These are phyloP conservation scores for Scleromitrula shiraiana DNA, from an alignment of 2,329 filamentous ascomycete species.

Conservation along the genomic window DNA sequence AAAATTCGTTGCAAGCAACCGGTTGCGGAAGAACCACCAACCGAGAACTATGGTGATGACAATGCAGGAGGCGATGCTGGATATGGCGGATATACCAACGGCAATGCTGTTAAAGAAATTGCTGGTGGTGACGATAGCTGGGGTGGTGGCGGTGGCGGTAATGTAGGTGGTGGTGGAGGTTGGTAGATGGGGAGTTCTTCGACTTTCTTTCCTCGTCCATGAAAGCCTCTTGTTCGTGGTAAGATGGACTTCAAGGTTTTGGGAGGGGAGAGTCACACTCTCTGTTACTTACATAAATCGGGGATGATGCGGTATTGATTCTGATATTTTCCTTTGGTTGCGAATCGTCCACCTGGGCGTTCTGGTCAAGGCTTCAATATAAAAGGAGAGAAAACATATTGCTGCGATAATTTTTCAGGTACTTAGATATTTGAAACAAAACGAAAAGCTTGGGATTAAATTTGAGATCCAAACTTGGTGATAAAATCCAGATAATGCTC, in stretches of 20 bases:
- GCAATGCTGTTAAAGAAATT: neutral
- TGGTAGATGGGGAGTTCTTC: neutral
- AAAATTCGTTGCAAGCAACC: slow-evolving; percentile 34
- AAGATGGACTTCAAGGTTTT: neutral
- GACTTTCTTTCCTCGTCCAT: neutral
- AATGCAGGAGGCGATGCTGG: slow-evolving; percentile 12
- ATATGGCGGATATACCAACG: slow-evolving; percentile 7
- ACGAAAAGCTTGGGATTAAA: too few relatives aligned
- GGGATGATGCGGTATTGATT: neutral
- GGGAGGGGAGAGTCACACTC: neutral
- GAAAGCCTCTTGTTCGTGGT: neutral
- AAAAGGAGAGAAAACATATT: neutral
- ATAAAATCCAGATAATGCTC: too few relatives aligned
- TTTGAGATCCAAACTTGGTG: too few relatives aligned
- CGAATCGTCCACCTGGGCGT: neutral
- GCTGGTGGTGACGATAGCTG: slow-evolving; percentile 1
- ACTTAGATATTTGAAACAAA: slow-evolving; percentile 3
- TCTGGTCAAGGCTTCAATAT: neutral
- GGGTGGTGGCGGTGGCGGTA: neutral
- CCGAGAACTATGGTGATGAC: slow-evolving; percentile 20
- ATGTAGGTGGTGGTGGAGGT: neutral
- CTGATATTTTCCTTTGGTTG: neutral
- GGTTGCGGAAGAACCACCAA: slow-evolving; percentile 15
- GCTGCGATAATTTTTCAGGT: neutral
- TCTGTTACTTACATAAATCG: neutral